phyloP scores from a whole-genome alignment of 176 grass and related monocot species.

The Secale cereale region DNA sequence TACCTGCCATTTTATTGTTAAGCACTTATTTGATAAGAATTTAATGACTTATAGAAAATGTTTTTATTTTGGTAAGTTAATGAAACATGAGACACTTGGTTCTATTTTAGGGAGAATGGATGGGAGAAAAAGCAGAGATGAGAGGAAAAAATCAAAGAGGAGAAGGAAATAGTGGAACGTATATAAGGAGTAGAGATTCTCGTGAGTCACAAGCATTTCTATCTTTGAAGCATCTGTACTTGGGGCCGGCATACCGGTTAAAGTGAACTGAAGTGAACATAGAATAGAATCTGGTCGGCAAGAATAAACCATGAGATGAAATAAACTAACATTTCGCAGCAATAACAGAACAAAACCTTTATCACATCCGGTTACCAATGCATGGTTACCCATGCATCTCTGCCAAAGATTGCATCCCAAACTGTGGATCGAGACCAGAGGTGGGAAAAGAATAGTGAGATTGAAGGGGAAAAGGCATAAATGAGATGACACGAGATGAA shows the following conservation, averaged over 20 bases:
- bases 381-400: background rate
- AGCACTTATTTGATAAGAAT: no score
- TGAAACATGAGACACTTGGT: no score
- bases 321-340: background rate
- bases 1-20: no score
- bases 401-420: background rate
- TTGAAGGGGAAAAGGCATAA: background rate
- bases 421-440: slow-evolving; percentile 38
- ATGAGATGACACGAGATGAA: slow-evolving; percentile 9
- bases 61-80: no score
- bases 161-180: no score
- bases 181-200: background rate
- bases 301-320: slow-evolving; percentile 1
- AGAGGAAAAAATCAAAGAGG: no score
- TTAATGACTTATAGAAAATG: no score
- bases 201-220: background rate
- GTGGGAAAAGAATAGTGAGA: slow-evolving; percentile 34
- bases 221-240: slow-evolving; percentile 21
- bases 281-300: background rate
- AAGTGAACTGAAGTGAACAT: background rate
- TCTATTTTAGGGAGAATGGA: no score
- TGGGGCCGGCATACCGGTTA: background rate
- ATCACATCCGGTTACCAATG: slow-evolving; percentile 3
- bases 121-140: no score
- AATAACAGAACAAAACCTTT: background rate